Evolutionary conservation across 2,329 filamentous ascomycete genomes (phyloP).

Genomic region (Aureobasidium namibiae): DNA sequence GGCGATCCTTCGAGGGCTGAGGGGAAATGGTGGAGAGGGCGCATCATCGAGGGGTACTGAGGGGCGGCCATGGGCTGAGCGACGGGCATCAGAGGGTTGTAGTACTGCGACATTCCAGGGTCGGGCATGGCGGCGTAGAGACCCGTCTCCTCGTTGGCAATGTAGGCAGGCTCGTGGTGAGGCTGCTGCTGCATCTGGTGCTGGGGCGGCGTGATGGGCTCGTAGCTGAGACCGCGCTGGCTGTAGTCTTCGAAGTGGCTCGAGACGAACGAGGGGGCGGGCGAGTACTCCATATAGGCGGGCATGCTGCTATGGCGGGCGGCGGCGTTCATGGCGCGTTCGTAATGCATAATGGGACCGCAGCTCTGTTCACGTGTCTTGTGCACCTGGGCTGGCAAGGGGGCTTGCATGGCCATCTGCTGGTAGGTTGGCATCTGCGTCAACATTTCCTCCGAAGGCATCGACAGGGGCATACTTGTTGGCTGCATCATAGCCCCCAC

Average conservation of each 20-base stretch:
- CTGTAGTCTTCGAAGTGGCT: constrained; percentile 98
- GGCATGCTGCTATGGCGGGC: constrained; percentile 93
- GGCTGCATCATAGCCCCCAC: constrained; percentile 20
- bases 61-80: constrained; percentile 74
- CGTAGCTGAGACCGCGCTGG: constrained; percentile 89
- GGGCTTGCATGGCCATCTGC: constrained; percentile 67
- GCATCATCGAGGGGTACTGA: constrained; percentile 62
- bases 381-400: constrained; percentile 62
- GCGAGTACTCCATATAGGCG: constrained; percentile 95
- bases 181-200: constrained; percentile 53
- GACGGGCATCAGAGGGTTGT: constrained; percentile 85
- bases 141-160: constrained; percentile 94
- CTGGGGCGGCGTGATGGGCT: constrained; percentile 93
- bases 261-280: constrained; percentile 95
- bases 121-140: constrained; percentile 94
- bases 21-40: constrained; percentile 66
- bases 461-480: constrained; percentile 34
- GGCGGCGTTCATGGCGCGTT: constrained; percentile 65
- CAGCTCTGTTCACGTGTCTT: constrained; percentile 83
- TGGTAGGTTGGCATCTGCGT: constrained; percentile 62
- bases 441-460: constrained; percentile 50
- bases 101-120: constrained; percentile 63
- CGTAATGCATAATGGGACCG: constrained; percentile 67
- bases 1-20: constrained; percentile 89
- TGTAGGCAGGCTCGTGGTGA: constrained; percentile 84